phyloP scores from a whole-genome alignment of 495 filamentous ascomycete genomes.

The Talaromyces trachyspermus region DNA sequence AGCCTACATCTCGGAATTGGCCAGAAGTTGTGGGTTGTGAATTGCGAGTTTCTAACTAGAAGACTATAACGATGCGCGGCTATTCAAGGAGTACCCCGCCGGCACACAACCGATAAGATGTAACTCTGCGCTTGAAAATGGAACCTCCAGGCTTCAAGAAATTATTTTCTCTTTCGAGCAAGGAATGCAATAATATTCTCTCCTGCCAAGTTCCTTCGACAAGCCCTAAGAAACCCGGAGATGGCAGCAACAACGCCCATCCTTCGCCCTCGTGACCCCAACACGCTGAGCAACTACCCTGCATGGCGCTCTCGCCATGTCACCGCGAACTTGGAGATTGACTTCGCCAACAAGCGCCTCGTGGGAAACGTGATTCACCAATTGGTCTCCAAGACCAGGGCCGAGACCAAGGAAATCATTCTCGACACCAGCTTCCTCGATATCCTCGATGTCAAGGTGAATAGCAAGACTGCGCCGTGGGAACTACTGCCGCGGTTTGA shows the following conservation, averaged over 20 bases:
- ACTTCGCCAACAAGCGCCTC: slow-evolving; percentile 70
- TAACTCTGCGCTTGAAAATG: too few species aligned
- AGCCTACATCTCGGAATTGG: too few species aligned
- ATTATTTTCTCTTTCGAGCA: too few species aligned
- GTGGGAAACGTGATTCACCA: slow-evolving; percentile 67
- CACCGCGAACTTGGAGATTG: slow-evolving; percentile 66
- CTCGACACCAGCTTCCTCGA: slow-evolving; percentile 81
- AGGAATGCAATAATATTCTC: too few species aligned
- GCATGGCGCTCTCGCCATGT: slow-evolving; percentile 76
- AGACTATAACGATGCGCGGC: too few species aligned
- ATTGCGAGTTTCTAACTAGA: too few species aligned
- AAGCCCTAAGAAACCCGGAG: background rate
- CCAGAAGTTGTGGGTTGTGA: too few species aligned
- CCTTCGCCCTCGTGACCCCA: slow-evolving; percentile 59
- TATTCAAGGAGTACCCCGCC: too few species aligned
- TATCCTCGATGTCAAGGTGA: slow-evolving; percentile 57
- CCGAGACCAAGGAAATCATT: slow-evolving; percentile 63
- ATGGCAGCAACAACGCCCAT: slow-evolving; percentile 38
- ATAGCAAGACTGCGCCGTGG: slow-evolving; percentile 57
- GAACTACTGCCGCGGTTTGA: slow-evolving; percentile 57
- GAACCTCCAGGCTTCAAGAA: too few species aligned
- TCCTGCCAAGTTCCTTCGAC: too few species aligned
- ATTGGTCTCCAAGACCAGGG: slow-evolving; percentile 63
- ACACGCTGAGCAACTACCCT: slow-evolving; percentile 86
- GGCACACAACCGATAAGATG: too few species aligned